Evolutionary conservation across 306 rosid species (phyloP), one percentile per base, ranked within the genome.

Genomic region (Benincasa hispida): DNA sequence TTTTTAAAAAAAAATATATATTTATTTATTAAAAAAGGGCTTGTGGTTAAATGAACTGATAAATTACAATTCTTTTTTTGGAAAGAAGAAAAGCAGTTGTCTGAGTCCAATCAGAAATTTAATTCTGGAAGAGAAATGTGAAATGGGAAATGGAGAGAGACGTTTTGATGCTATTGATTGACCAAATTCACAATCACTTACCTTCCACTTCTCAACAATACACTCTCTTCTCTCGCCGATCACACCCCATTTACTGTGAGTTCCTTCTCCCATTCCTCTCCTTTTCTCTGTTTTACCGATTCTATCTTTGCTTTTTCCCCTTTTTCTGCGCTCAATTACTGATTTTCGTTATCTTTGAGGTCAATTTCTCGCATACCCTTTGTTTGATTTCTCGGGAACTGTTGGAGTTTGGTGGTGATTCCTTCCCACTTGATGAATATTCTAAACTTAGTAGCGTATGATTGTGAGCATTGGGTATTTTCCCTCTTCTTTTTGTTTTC

Each of bases 211-310:
- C 32, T 34, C 48, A 65, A 65, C 48, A 65, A 35, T 21, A 62
- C 45, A 2, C 72, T 35, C 74, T 67, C 74, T 37, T 67, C 74
- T 37, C 74, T 41, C 34, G 74, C 54, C 74, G 74, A 41, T 67
- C 74, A 67, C 2, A 41, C 74, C 15, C 32, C 53, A 47, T 37
- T 67, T 41, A 41, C 53, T 5, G 74, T 67, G 54, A 67, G 32
- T 67, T 67, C 72, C 72, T 45, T 65, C 72, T 67, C 74, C 53
- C 74, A 67, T 41, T 41, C 11, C 30, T 2, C 11, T 67, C 8
- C 22, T 41, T 41, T 39, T 41, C 54, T 67, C 54, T 0, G 19
- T 15, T 67, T 41, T 67, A n/a, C 5, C 74, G 54, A 67, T 22
- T 37, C 0, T 66, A 37, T 21, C 53, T 37, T 21, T 10, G 30